Base-by-base conservation (phyloP, 2,329 filamentous ascomycete genomes). In the Neofusicoccum sp. region DNA sequence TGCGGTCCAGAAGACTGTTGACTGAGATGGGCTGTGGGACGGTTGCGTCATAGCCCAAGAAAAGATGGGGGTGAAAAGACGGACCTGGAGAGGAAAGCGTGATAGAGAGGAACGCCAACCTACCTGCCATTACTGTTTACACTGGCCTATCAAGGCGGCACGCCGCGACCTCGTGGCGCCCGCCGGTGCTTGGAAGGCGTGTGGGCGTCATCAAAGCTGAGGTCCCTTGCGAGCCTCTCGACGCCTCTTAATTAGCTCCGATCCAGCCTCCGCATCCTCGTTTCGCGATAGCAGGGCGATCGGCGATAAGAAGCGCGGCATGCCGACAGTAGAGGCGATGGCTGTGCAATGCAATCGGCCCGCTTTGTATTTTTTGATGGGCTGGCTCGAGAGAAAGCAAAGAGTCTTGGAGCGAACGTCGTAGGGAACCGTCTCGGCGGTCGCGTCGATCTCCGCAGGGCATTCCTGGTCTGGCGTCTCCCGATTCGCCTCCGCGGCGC, bases 391-490 rank as follows among this genome's bases (percentile, higher is more conserved):
- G 12, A 16, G 7, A 45, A 8, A 12, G n/a, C 7, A 11, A 30
- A 12, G 30, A 16, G n/a, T 7, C 14, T 24, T 40, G 34, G 34
- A n/a, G 20, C 3, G 4, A 16, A 16, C 7, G 26, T 34, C n/a
- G 8, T 24, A 43, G 11, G 51, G 28, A 54, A 26, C 31, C 6
- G n/a, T 12, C 24, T 41, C 48, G 34, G 48, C 34, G 24, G 11
- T n/a, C 5, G 49, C 11, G 51, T 43, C 28, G 51, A 56, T 56
- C 51, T 9, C 51, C 38, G 26, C 51, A n/a, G 12, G 20, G 51
- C 51, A n/a, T 33, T 36, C 51, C 49, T 53, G 40, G 49, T 30
- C 24, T 54, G 49, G 24, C 49, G 51, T 56, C 51, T n/a, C n/a
- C n/a, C n/a, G n/a, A n/a, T n/a, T n/a, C n/a, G n/a, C n/a, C n/a